A percentile compares a stretch with the other conserved stretches of the same genome.
Evolutionary conservation across 176 grass and related monocot genomes (phyloP).

Genomic region (Hyparrhenia diplandra): DNA sequence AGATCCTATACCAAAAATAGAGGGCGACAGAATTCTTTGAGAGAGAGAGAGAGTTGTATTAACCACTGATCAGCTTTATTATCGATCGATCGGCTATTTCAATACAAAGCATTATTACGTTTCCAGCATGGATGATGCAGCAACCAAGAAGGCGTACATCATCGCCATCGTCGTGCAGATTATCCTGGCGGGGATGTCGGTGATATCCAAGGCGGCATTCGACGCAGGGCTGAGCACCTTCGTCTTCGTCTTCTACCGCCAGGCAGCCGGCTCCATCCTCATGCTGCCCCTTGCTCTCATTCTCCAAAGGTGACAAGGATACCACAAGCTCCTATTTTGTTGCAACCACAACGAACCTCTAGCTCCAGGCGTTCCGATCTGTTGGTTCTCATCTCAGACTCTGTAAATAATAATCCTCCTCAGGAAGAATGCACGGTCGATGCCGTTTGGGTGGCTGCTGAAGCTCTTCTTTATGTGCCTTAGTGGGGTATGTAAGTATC

Average conservation of each 20-base stretch:
- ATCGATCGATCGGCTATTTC: too few relatives aligned
- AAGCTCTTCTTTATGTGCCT: slow-evolving; percentile 72
- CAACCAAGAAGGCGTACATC: slow-evolving; percentile 46
- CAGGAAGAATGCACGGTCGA: slow-evolving; percentile 37
- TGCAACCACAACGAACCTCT: too few relatives aligned
- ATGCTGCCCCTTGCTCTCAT: slow-evolving; percentile 47
- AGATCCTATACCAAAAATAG: too few relatives aligned
- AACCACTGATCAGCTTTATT: too few relatives aligned
- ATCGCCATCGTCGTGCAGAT: slow-evolving; percentile 50
- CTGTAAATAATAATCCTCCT: not conserved
- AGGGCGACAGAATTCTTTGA: too few relatives aligned
- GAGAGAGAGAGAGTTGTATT: too few relatives aligned
- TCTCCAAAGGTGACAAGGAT: not conserved
- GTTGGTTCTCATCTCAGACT: not conserved
- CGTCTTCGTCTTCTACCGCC: slow-evolving; percentile 88
- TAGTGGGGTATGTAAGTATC: slow-evolving; percentile 40
- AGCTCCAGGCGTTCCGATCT: too few relatives aligned
- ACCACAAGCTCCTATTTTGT: too few relatives aligned
- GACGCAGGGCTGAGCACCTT: slow-evolving; percentile 52
- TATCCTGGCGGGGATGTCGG: slow-evolving; percentile 52
- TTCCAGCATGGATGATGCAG: slow-evolving; percentile 11
- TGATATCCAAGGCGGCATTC: slow-evolving; percentile 61
- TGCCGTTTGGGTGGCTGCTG: slow-evolving; percentile 26
- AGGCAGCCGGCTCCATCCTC: slow-evolving; percentile 41
- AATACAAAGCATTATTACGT: too few relatives aligned